Evolutionary conservation across 805 yeast species (phyloP), one percentile per base, ranked within the genome.

Genomic region (Myxozyma udenii): DNA sequence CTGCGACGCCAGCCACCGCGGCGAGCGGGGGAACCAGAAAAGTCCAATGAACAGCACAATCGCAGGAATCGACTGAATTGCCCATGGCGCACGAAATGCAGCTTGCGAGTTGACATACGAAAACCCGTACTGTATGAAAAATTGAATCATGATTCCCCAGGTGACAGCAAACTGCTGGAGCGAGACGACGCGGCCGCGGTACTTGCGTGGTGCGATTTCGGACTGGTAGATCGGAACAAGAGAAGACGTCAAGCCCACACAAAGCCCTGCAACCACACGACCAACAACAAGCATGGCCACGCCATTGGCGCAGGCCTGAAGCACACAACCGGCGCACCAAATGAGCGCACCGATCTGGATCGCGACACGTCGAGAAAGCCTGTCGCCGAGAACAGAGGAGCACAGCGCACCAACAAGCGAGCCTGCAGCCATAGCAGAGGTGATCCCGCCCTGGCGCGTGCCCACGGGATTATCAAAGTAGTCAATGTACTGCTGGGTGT

Each of bases 61-160:
- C 58, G 75, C 72, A 65, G 88, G 73, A 64, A 81, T 51, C 63
- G 76, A 66, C 71, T 78, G 74, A 70, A 85, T 39, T 60, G 79
- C 71, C 85, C 90, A 74, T 52, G 81, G 85, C 22, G 78, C 64
- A 62, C 90, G 75, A 77, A 84, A 85, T 42, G 85, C 75, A 36
- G 73, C n/a, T 71, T 71, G 19, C 65, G 61, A 24, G 75, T 66
- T 49, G 62, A 70, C 4, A 73, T 72, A 64, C 74, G 79, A 50
- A 67, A 73, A 51, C 23, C 72, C 74, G 47, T 68, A 70, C 37
- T 71, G 70, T 43, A 70, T 64, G 60, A 67, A 67, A 35, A 63
- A 66, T 35, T 67, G 64, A 26, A 58, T 53, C 16, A 67, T 47
- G 25, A 68, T 68, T 42, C 71, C 71, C 53, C 68, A 58, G 41